Percentiles rank a stretch among this genome's conserved stretches.
phyloP scores from a whole-genome alignment of 331 rosid genomes.

The Telfairia occidentalis region DNA sequence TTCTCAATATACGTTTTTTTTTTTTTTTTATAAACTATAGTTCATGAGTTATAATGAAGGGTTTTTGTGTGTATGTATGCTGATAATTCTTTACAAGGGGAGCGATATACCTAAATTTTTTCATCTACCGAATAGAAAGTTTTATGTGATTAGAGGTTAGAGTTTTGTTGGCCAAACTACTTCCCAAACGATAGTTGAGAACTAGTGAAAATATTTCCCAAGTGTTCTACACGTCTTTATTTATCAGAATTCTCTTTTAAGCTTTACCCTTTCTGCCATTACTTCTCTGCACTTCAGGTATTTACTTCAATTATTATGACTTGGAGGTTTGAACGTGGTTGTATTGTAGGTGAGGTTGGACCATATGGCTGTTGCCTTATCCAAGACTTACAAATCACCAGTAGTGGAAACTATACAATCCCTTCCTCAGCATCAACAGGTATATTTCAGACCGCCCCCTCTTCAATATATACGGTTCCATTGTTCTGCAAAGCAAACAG shows the following conservation, averaged over 20 bases:
- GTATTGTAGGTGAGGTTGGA: slow-evolving; percentile 72
- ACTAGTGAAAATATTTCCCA: not conserved
- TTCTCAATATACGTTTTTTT: not conserved
- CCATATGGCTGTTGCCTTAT: slow-evolving; percentile 76
- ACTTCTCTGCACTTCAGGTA: not conserved
- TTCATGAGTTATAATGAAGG: not conserved
- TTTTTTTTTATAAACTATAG: no score
- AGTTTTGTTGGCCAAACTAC: not conserved
- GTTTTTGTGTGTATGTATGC: not conserved
- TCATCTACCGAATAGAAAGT: not conserved
- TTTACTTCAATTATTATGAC: not conserved
- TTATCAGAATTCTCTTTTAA: not conserved
- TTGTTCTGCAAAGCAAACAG: no score
- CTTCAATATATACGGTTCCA: no score
- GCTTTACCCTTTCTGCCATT: not conserved
- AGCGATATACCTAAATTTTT: not conserved
- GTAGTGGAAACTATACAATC: slow-evolving; percentile 76
- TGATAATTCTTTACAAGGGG: not conserved
- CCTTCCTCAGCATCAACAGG: slow-evolving; percentile 98
- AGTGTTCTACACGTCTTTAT: not conserved
- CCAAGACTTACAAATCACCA: slow-evolving; percentile 74
- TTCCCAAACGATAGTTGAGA: not conserved
- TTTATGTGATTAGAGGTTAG: not conserved
- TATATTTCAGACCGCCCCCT: slow-evolving; percentile 6
- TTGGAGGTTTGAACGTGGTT: slow-evolving; percentile 21